A percentile compares a stretch with the other conserved stretches of the same genome.
phyloP scores from a whole-genome alignment of 768 basidiomycete species.

The Chalciporus sphaerocephalus region DNA sequence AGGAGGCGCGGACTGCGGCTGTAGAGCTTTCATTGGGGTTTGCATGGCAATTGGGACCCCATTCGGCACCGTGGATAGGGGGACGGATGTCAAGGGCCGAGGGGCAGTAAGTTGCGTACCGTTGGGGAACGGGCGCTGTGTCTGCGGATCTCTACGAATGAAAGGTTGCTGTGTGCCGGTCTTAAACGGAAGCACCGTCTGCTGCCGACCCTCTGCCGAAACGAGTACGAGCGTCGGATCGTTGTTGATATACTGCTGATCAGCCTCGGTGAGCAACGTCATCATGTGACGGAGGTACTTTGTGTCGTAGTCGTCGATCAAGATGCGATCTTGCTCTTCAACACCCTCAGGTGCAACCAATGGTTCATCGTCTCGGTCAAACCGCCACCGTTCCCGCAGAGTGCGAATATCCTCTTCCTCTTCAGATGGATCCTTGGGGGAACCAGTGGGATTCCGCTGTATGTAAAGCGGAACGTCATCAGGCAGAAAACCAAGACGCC shows the following conservation, averaged over 20 bases:
- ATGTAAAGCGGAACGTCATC: conserved; percentile 1
- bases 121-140: conserved; percentile 20
- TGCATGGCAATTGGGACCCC: conserved; percentile 57
- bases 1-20: conserved; percentile 44
- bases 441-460: conserved; percentile 13
- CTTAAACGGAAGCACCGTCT: conserved; percentile 47
- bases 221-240: conserved; percentile 46
- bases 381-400: conserved; percentile 61
- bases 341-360: conserved; percentile 51
- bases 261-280: conserved; percentile 53
- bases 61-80: conserved; percentile 31
- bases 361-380: conserved; percentile 61
- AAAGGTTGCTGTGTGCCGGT: conserved; percentile 30
- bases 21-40: conserved; percentile 60
- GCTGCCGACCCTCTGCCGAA: conserved; percentile 47
- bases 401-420: conserved; percentile 39
- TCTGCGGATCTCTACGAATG: conserved; percentile 25
- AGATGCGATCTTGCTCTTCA: conserved; percentile 63
- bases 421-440: conserved; percentile 26
- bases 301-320: conserved; percentile 69
- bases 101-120: conserved; percentile 25
- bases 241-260: conserved; percentile 46
- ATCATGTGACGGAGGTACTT: conserved; percentile 55
- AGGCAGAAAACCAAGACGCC: conserved; percentile 22
- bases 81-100: conserved; percentile 18